Evolutionary conservation across 1,284 basidiomycete species (phyloP).

Genomic region (Chalciporus sp.): DNA sequence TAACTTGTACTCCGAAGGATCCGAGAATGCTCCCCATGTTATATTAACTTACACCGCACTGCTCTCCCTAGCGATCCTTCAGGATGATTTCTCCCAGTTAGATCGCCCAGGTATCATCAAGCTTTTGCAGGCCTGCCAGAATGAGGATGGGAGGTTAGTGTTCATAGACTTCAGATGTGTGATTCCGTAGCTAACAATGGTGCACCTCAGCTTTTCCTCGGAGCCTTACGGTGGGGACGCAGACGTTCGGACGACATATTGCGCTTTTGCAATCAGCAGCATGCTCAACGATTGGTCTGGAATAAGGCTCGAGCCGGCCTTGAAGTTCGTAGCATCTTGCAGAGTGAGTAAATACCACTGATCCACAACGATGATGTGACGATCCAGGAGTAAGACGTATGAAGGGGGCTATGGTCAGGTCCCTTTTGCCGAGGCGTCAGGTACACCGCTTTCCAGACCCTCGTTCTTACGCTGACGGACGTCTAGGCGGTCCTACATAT

Average conservation of each 20-base stretch:
- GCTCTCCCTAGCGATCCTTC: conserved; percentile 76
- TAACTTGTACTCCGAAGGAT: conserved; percentile 40
- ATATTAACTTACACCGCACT: conserved; percentile 93
- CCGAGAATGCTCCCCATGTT: conserved; percentile 75
- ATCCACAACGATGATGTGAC: not conserved
- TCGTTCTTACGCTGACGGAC: conserved; percentile 4
- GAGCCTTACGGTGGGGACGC: conserved; percentile 65
- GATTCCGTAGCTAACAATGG: not conserved
- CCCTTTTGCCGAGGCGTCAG: conserved; percentile 84
- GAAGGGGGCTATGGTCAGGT: conserved; percentile 92
- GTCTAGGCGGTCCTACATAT: conserved; percentile 88
- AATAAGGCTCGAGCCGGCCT: conserved; percentile 63
- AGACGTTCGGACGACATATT: conserved; percentile 86
- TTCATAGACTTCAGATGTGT: conserved; percentile 2
- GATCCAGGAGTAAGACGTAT: conserved; percentile 54
- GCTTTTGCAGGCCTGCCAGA: conserved; percentile 75
- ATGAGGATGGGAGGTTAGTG: conserved; percentile 75
- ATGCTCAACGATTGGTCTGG: conserved; percentile 80
- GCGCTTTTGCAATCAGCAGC: conserved; percentile 80
- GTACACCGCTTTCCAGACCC: conserved; percentile 40
- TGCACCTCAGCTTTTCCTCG: conserved; percentile 68
- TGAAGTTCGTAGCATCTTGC: conserved; percentile 68
- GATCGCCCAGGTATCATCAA: conserved; percentile 62
- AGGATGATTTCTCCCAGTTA: conserved; percentile 75
- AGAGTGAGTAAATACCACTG: conserved; percentile 46